Evolutionary conservation across 75 land plant genomes (phyloP).

Genomic region (Ceratopteris richardii): DNA sequence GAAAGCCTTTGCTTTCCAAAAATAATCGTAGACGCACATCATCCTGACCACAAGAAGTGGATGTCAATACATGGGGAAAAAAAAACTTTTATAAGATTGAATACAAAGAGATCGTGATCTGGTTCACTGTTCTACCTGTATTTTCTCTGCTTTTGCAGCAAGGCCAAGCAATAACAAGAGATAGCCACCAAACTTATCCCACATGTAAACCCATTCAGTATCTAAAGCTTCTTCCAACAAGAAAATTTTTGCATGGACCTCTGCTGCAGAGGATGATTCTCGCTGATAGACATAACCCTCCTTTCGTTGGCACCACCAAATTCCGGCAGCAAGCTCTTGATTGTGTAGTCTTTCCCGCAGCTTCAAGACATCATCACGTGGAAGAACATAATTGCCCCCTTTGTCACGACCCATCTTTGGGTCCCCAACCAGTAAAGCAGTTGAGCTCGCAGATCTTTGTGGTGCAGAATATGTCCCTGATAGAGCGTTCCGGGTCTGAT

Average conservation of each 20-base stretch:
- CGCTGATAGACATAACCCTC: conserved; percentile 23
- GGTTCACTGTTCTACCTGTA: too few relatives aligned
- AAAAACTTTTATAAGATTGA: background rate
- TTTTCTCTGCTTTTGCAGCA: conserved; percentile 91
- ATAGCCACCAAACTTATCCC: conserved; percentile 99
- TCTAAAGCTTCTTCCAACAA: conserved; percentile 99
- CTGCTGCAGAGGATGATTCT: conserved; percentile 55
- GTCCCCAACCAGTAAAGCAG: conserved; percentile 95
- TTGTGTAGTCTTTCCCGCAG: conserved; percentile 84
- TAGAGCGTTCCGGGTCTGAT: conserved; percentile 95
- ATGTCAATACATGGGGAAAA: background rate
- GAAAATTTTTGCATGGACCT: conserved; percentile 90
- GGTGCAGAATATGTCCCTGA: conserved; percentile 99
- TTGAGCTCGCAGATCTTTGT: conserved; percentile 96
- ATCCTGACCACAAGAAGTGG: conserved; percentile 46
- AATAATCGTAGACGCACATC: conserved; percentile 95
- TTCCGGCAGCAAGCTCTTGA: conserved; percentile 91
- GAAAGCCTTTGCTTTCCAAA: conserved; percentile 91
- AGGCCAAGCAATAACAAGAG: conserved; percentile 89
- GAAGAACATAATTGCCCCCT: conserved; percentile 96
- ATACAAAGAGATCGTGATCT: too few relatives aligned
- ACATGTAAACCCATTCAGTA: conserved; percentile 99
- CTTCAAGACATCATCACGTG: conserved; percentile 94
- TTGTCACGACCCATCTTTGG: conserved; percentile 76
- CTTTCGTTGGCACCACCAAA: conserved; percentile 42